phyloP scores from a whole-genome alignment of 768 basidiomycete genomes.

The Hygrophorus pudorinus region DNA sequence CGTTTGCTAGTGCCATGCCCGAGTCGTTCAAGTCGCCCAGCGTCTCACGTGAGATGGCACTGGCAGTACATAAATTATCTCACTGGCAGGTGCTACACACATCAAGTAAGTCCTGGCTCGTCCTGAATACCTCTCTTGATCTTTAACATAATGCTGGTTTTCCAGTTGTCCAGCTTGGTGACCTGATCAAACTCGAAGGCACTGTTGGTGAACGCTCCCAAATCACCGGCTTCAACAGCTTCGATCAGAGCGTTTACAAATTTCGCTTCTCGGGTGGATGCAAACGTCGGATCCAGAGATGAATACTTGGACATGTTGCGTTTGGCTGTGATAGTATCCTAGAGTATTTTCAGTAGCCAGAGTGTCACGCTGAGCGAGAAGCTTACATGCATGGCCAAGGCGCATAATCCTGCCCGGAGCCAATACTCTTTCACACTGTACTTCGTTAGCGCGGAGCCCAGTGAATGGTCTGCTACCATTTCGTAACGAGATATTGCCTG shows the following conservation, averaged over 20 bases:
- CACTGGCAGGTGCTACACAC: conserved; percentile 2
- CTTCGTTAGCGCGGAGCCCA: conserved; percentile 80
- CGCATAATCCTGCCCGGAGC: conserved; percentile 80
- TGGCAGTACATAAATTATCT: background rate
- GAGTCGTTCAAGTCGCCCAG: background rate
- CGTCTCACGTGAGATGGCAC: background rate
- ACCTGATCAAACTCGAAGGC: conserved; percentile 91
- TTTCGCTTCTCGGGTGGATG: conserved; percentile 85
- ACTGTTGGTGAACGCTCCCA: conserved; percentile 65
- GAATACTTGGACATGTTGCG: conserved; percentile 72
- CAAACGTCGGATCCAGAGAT: conserved; percentile 77
- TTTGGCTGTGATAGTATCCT: conserved; percentile 81
- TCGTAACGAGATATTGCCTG: conserved; percentile 85
- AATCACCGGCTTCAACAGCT: conserved; percentile 61
- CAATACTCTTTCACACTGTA: conserved; percentile 99
- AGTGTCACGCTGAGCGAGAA: background rate
- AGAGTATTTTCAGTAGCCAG: conserved; percentile 1
- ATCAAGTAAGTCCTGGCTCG: conserved; percentile 28
- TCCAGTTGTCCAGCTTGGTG: conserved; percentile 92
- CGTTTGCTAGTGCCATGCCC: background rate
- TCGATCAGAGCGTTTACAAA: conserved; percentile 73
- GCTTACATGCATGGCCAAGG: conserved; percentile 76
- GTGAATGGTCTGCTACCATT: conserved; percentile 77
- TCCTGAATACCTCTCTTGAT: conserved; percentile 76
- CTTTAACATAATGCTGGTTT: conserved; percentile 82